A percentile compares a stretch with the other conserved stretches of the same genome.
phyloP scores from a whole-genome alignment of 108 stramenopile species.

The Schizochytrium sp. region DNA sequence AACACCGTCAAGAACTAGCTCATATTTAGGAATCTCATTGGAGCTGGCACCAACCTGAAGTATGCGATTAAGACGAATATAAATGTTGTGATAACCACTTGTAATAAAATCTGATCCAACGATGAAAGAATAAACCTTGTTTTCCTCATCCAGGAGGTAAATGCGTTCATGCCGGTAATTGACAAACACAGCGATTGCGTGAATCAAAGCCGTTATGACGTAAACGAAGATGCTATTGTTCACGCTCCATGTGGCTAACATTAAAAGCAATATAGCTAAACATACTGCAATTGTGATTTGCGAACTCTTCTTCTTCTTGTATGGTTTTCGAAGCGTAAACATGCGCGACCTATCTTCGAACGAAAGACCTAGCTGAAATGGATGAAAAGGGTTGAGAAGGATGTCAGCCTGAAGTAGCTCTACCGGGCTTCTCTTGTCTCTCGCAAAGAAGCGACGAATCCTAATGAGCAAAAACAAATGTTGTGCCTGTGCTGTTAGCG shows the following conservation, averaged over 20 bases:
- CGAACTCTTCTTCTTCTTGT: slow-evolving; percentile 1
- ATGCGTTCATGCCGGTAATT: slow-evolving; percentile 55
- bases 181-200: not conserved
- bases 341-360: slow-evolving; percentile 41
- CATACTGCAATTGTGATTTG: not conserved
- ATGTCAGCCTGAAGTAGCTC: slow-evolving; percentile 24
- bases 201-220: not conserved
- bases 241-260: slow-evolving; percentile 20
- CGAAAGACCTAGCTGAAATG: slow-evolving; percentile 48
- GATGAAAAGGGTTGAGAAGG: slow-evolving; percentile 31
- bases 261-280: not conserved
- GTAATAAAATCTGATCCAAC: not conserved
- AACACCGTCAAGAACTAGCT: slow-evolving; percentile 42
- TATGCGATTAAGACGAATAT: slow-evolving; percentile 11
- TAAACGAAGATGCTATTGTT: slow-evolving; percentile 39
- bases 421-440: not conserved
- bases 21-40: not conserved
- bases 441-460: not conserved
- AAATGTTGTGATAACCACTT: slow-evolving; percentile 40
- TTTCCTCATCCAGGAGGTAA: slow-evolving; percentile 44
- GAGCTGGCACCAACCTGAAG: not conserved
- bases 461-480: too few relatives aligned
- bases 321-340: slow-evolving; percentile 8
- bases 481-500: too few relatives aligned
- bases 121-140: slow-evolving; percentile 2